These are phyloP conservation scores for Puya raimondii DNA, from an alignment of 176 grass and related monocot genomes.

Conservation along the genomic window DNA sequence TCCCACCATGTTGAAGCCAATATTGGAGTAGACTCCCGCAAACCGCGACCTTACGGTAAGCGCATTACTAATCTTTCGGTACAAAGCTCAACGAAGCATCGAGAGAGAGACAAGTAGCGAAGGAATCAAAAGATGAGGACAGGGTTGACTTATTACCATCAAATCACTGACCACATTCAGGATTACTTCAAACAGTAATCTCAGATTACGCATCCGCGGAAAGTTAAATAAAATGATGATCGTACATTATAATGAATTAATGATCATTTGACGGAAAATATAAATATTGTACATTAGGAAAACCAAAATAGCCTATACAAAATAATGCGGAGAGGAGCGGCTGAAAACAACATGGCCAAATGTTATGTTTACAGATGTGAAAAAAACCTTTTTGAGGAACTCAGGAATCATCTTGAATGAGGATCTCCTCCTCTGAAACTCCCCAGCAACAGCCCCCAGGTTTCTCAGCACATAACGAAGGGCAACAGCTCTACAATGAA, in stretches of 20 bases:
- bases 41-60: no score
- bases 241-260: no score
- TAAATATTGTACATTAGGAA: not conserved
- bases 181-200: not conserved
- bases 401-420: slow-evolving; percentile 47
- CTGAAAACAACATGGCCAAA: not conserved
- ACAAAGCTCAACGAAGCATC: not conserved
- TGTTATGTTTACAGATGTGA: not conserved
- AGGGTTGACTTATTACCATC: not conserved
- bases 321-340: not conserved
- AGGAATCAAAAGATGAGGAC: not conserved
- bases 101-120: not conserved
- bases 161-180: not conserved
- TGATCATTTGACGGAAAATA: not conserved
- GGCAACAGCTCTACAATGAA: slow-evolving; percentile 50
- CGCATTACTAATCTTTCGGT: not conserved
- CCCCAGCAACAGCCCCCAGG: slow-evolving; percentile 22
- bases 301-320: not conserved
- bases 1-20: not conserved
- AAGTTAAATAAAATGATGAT: no score
- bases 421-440: slow-evolving; percentile 41
- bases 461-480: slow-evolving; percentile 16
- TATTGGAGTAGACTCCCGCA: no score
- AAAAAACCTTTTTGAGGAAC: not conserved
- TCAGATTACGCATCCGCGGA: not conserved